Evolutionary conservation across 176 grass and related monocot species (phyloP), one percentile per base, ranked within the genome.

Genomic region (Miscanthus lutarioriparius): DNA sequence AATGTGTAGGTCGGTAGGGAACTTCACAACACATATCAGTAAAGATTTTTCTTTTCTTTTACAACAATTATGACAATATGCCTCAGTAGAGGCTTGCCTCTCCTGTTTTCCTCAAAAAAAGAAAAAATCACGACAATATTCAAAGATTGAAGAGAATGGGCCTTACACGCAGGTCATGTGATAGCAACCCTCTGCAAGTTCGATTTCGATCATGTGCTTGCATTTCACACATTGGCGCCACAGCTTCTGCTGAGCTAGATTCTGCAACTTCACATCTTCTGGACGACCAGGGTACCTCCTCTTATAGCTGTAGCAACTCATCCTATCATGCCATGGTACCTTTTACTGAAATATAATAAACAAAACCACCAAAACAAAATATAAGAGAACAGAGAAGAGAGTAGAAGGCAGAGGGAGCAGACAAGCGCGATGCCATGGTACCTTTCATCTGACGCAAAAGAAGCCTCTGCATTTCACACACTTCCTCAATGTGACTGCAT

Each of bases 131-230:
- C 2, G 28, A 30, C 28, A 30, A 30, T 35, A 35, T 35, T 3
- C 33, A 35, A 35, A 35, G 33, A 35, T 35, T 35, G 33, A 35
- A 35, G 33, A 54, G 48, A 76, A 13, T 12, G 72, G 9, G 36
- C 15, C 82, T 83, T 87, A 92, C 95, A 87, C 76, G 53, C 84
- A 97, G 35, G 92, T 97, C 75, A 94, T 94, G 80, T 97, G 95
- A 53, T 88, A 93, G 82, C 92, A 94, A 62, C 87, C 88, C 59
- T 94, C 92, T 38, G 86, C 72, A 6, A 97, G 82, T 81, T 92
- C 92, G 84, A 97, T 94, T 81, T 92, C 92, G 84, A 97, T 94
- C 90, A 94, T 94, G 73, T 91, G 82, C n/a, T 82, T 71, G 37
- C 68, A 71, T 71, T 44, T 72, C 38, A 72, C 69, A 72, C 22